Evolutionary conservation across 2,329 filamentous ascomycete species (phyloP), one percentile per base, ranked within the genome.

Genomic region (Macroventuria anomochaeta): DNA sequence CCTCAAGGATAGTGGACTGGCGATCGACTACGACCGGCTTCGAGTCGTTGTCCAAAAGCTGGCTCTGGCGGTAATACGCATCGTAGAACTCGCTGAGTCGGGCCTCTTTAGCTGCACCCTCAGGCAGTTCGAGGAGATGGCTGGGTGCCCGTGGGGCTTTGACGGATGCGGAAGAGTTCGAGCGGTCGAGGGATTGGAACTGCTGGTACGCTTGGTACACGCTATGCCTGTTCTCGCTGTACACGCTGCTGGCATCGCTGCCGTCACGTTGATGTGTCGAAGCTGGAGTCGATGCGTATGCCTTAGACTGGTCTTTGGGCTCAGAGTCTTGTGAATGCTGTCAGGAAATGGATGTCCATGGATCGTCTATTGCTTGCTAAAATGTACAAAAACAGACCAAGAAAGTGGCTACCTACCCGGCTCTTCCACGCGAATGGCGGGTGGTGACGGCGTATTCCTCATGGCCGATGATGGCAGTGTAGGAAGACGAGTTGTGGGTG

Each of bases 81-180:
- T 75, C 73, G 63, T 73, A 75, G 58, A 76, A 73, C n/a, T 76
- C 73, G 59, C 71, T 74, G 39, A 75, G 61, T 15, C 70, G 66
- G 2, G 64, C 46, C 32, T 69, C 65, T n/a, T 60, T 58, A 29
- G 50, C 47, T 20, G 46, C 53, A 18, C 41, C 50, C 7, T 59
- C 46, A 5, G 55, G 47, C 37, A 17, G 67, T 3, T 38, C 51
- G 12, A 53, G 44, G 58, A 18, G 62, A 52, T 46, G 64, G 61
- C 26, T 65, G 44, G 17, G 57, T 51, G 55, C 57, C 59, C 21
- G 61, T 33, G 25, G 54, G 49, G 40, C 57, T 59, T 28, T 48
- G 28, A 63, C 39, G 2, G 67, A 71, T 11, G 56, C 53, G 12
- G 66, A 63, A n/a, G 52, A 49, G 34, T 55, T 46, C 39, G 46